Evolutionary conservation across 306 rosid species (phyloP).

Genomic region (Vigna angularis): DNA sequence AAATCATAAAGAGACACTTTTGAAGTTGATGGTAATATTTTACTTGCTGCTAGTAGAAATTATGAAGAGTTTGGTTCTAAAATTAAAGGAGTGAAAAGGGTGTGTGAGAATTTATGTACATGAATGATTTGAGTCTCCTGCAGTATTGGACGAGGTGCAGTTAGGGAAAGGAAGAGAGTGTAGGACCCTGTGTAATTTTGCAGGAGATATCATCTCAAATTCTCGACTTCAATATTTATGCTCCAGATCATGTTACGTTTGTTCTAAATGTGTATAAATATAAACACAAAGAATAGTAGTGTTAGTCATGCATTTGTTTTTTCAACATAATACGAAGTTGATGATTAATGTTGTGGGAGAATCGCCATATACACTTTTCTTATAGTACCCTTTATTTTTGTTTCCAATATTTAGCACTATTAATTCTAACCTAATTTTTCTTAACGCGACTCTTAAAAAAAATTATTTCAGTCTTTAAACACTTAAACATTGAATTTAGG

Average conservation of each 20-base stretch:
- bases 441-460: too few species aligned
- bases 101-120: conserved; percentile 9
- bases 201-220: conserved; percentile 22
- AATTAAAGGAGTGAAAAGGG: conserved; percentile 27
- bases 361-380: too few species aligned
- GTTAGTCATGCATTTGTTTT: too few species aligned
- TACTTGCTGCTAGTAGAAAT: conserved; percentile 22
- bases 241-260: neutral
- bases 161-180: conserved; percentile 6
- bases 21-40: conserved; percentile 27
- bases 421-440: too few species aligned
- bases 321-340: too few species aligned
- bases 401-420: too few species aligned
- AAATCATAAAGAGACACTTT: conserved; percentile 27
- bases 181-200: conserved; percentile 9
- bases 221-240: conserved; percentile 8
- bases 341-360: too few species aligned
- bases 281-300: neutral
- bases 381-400: too few species aligned
- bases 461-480: too few species aligned
- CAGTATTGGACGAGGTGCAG: conserved; percentile 14
- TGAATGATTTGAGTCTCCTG: conserved; percentile 11
- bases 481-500: too few species aligned
- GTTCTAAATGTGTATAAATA: conserved; percentile 11
- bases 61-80: conserved; percentile 3